A percentile compares a stretch with the other conserved stretches of the same genome.
Conservation (phyloP, 2,329 filamentous ascomycete species). For the Fusarium coicis region DNA sequence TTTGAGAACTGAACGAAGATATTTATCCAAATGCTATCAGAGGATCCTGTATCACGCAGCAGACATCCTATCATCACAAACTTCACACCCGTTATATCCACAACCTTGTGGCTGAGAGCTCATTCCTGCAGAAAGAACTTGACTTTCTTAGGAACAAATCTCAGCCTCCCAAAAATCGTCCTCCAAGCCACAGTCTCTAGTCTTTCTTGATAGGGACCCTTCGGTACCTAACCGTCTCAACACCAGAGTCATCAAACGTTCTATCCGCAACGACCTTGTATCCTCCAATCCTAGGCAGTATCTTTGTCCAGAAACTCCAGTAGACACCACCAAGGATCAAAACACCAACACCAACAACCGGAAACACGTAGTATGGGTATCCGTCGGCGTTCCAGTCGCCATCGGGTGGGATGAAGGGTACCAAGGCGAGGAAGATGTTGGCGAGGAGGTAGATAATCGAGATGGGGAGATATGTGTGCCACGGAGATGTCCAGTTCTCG, state of each 20-base stretch:
- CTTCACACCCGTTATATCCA: no score
- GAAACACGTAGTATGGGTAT: constrained; percentile 67
- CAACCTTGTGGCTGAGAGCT: no score
- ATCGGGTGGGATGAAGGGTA: constrained; percentile 66
- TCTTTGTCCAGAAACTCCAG: constrained; percentile 63
- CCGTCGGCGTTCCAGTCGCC: constrained; percentile 59
- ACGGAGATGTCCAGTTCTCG: constrained; percentile 64
- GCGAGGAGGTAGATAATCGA: constrained; percentile 60
- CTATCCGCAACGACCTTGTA: constrained; percentile 61
- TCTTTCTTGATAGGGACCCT: constrained; percentile 46
- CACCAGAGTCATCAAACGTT: constrained; percentile 52
- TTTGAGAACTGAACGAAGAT: no score
- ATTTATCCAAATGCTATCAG: no score
- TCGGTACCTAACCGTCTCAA: constrained; percentile 55
- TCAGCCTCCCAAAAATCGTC: background rate
- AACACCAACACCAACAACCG: constrained; percentile 64
- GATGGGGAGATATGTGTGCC: constrained; percentile 61
- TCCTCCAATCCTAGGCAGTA: constrained; percentile 60
- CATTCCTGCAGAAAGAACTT: no score
- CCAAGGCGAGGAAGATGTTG: constrained; percentile 63
- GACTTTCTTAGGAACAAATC: background rate
- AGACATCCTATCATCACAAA: no score
- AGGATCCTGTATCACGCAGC: no score
- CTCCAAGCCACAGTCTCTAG: background rate
- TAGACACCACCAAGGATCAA: constrained; percentile 62